phyloP scores from a whole-genome alignment of 2,329 filamentous ascomycete species.

The Phaeoacremonium minimum region DNA sequence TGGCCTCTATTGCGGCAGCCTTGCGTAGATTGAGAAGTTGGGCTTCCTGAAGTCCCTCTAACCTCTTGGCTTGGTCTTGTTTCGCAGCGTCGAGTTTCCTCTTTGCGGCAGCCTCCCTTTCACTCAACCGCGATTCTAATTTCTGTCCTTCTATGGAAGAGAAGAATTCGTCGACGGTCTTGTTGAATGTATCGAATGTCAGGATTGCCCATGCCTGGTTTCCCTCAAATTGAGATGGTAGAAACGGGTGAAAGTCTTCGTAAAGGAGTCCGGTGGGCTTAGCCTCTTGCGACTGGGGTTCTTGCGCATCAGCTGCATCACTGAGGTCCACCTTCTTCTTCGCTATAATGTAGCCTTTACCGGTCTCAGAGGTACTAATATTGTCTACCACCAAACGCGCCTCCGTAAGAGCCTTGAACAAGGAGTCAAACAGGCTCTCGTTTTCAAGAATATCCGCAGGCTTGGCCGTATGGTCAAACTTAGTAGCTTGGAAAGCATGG shows the following conservation, averaged over 20 bases:
- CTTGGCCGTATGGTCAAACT: constrained; percentile 65
- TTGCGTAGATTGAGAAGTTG: constrained; percentile 84
- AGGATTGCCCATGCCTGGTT: constrained; percentile 65
- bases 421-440: constrained; percentile 57
- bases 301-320: too few species aligned
- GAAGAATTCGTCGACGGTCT: constrained; percentile 93
- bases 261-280: constrained; percentile 61
- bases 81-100: constrained; percentile 81
- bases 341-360: constrained; percentile 85
- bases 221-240: constrained; percentile 72
- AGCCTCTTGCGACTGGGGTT: constrained; percentile 21
- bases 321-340: constrained; percentile 45
- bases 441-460: constrained; percentile 67
- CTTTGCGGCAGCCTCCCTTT: constrained; percentile 77
- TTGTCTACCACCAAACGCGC: constrained; percentile 66
- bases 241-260: constrained; percentile 93
- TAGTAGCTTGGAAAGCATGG: constrained; percentile 68
- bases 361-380: constrained; percentile 60
- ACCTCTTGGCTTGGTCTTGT: constrained; percentile 76
- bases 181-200: constrained; percentile 81
- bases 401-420: constrained; percentile 65
- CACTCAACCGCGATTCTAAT: constrained; percentile 75
- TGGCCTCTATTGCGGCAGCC: constrained; percentile 85
- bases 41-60: constrained; percentile 76
- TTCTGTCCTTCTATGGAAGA: constrained; percentile 94